A percentile compares a stretch with the other conserved stretches of the same genome.
phyloP scores from a whole-genome alignment of 2,329 filamentous ascomycete species.

The Stachybotrys echinatus region DNA sequence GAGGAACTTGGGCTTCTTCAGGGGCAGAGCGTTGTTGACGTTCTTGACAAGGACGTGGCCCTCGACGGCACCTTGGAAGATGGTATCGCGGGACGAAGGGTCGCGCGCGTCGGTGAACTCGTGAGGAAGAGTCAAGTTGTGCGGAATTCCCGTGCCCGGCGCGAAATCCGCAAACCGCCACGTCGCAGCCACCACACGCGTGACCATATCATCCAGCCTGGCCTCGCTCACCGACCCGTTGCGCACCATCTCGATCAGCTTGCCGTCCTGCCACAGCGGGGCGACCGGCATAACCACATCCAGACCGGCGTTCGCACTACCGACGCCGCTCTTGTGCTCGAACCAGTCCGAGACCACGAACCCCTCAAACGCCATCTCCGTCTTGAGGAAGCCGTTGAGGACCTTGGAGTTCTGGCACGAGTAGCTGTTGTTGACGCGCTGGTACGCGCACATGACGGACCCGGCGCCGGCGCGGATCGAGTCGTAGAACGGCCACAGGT shows the following conservation, averaged over 20 bases:
- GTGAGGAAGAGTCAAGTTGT: background rate
- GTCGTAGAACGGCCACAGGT: slow-evolving; percentile 59
- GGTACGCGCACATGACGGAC: slow-evolving; percentile 64
- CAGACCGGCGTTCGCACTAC: slow-evolving; percentile 49
- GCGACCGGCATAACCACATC: slow-evolving; percentile 67
- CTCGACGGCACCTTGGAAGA: background rate
- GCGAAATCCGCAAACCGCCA: background rate
- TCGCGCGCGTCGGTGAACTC: slow-evolving; percentile 59
- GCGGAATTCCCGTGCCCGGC: background rate
- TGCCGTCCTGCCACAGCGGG: slow-evolving; percentile 54
- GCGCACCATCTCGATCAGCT: slow-evolving; percentile 65
- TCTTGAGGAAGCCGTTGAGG: slow-evolving; percentile 63
- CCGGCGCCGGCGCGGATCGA: slow-evolving; percentile 51
- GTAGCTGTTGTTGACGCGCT: slow-evolving; percentile 67
- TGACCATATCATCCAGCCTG: slow-evolving; percentile 74
- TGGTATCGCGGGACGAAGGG: background rate
- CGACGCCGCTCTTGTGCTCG: slow-evolving; percentile 52
- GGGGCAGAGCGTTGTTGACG: slow-evolving; percentile 53
- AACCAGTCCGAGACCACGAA: slow-evolving; percentile 67
- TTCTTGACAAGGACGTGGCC: slow-evolving; percentile 71
- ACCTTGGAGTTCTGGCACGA: slow-evolving; percentile 66
- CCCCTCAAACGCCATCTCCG: slow-evolving; percentile 59
- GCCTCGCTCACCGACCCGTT: slow-evolving; percentile 70
- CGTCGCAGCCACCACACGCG: slow-evolving; percentile 44
- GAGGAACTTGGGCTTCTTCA: slow-evolving; percentile 37